Conservation (phyloP, 1,284 basidiomycete species). For the Takashimella tepidaria region DNA sequence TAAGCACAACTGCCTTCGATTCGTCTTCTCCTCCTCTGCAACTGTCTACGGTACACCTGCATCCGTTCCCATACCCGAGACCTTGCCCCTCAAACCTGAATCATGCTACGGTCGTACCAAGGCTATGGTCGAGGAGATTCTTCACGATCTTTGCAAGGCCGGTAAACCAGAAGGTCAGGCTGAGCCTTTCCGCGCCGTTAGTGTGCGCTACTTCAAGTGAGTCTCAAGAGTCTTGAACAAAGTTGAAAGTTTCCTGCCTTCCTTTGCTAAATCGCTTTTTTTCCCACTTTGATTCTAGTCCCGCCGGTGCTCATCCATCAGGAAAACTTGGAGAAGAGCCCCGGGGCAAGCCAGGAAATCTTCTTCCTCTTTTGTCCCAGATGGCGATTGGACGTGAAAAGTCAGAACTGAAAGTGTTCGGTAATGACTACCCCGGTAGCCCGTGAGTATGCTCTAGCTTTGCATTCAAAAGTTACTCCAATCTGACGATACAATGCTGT, state of each 20-base stretch:
- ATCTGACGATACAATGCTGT: no score
- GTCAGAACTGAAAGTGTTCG: constrained; percentile 84
- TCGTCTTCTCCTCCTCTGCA: constrained; percentile 97
- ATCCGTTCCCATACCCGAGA: constrained; percentile 89
- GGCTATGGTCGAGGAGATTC: constrained; percentile 85
- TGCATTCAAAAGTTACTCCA: no score
- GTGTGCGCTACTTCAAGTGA: constrained; percentile 88
- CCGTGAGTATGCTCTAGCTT: no score
- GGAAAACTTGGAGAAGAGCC: constrained; percentile 96
- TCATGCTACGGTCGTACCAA: constrained; percentile 96
- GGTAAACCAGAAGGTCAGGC: constrained; percentile 36
- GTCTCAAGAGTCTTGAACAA: constrained; percentile 28
- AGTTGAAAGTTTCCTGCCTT: constrained; percentile 6
- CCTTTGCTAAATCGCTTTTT: constrained; percentile 17
- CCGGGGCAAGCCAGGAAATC: constrained; percentile 86
- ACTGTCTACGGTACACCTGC: constrained; percentile 98
- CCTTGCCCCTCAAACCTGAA: constrained; percentile 79
- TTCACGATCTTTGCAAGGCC: constrained; percentile 83
- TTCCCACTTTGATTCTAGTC: constrained; percentile 53
- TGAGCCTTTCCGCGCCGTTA: constrained; percentile 34
- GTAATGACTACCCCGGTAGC: constrained; percentile 65
- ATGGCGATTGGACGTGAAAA: constrained; percentile 84
- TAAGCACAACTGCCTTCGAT: constrained; percentile 71
- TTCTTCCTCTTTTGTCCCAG: constrained; percentile 88
- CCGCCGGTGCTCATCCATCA: constrained; percentile 93